A percentile compares a stretch with the other conserved stretches of the same genome.
Evolutionary conservation across 1,284 basidiomycete species (phyloP).

Genomic region (Rhizoctonia solani): DNA sequence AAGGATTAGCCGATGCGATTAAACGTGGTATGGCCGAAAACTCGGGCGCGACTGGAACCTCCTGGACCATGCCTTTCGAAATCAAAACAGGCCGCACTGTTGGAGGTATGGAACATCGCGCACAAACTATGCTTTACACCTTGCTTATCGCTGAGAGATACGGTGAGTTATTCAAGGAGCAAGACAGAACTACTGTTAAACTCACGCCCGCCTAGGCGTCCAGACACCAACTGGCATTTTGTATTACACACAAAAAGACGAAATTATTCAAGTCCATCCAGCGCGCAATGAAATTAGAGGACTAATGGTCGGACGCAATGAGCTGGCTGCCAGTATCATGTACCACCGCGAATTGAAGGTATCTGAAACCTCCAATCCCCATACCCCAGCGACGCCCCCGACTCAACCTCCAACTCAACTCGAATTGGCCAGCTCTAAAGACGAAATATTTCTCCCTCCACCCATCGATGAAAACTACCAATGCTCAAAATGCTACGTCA

Average conservation of each 20-base stretch:
- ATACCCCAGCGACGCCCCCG: background rate
- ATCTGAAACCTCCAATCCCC: background rate
- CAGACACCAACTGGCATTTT: conserved; percentile 74
- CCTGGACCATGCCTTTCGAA: conserved; percentile 77
- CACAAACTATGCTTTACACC: conserved; percentile 98
- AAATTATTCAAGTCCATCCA: conserved; percentile 80
- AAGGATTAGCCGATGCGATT: conserved; percentile 24
- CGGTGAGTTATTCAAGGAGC: conserved; percentile 47
- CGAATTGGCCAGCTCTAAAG: conserved; percentile 30
- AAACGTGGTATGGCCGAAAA: conserved; percentile 10
- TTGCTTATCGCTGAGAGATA: conserved; percentile 91
- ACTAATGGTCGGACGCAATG: conserved; percentile 81
- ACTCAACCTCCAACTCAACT: conserved; percentile 39
- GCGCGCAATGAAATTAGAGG: conserved; percentile 83
- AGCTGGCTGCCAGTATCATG: conserved; percentile 79
- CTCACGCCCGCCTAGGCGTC: conserved; percentile 47
- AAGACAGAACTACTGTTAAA: background rate
- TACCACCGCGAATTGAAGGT: conserved; percentile 43
- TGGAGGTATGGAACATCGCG: conserved; percentile 88
- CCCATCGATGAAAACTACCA: conserved; percentile 81
- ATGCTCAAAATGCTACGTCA: conserved; percentile 81
- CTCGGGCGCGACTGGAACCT: conserved; percentile 4
- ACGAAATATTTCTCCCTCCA: conserved; percentile 71
- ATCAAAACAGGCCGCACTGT: conserved; percentile 90
- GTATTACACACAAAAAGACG: conserved; percentile 91